Evolutionary conservation across 2,329 filamentous ascomycete species (phyloP).

Genomic region (Diaporthe citriasiana): DNA sequence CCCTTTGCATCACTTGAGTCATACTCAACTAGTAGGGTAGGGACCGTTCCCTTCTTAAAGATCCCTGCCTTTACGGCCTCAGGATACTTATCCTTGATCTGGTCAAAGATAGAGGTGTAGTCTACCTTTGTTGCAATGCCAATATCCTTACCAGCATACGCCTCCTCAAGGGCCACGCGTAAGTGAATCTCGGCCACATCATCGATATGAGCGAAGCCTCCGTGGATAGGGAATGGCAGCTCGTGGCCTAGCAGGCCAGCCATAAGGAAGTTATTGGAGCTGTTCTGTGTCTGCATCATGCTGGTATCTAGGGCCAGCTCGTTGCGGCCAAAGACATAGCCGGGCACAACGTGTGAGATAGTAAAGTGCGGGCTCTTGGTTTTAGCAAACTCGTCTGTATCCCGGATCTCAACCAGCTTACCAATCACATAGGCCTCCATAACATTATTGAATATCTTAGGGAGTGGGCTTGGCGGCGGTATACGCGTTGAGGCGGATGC

Average conservation of each 20-base stretch:
- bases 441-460: slow-evolving; percentile 41
- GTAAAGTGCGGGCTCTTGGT: slow-evolving; percentile 46
- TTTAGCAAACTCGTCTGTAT: slow-evolving; percentile 46
- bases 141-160: slow-evolving; percentile 41
- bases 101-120: slow-evolving; percentile 44
- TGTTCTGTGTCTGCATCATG: slow-evolving; percentile 47
- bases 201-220: slow-evolving; percentile 44
- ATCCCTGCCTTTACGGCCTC: slow-evolving; percentile 46
- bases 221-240: slow-evolving; percentile 41
- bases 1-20: slow-evolving; percentile 37
- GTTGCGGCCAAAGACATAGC: slow-evolving; percentile 49
- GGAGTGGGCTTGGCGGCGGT: slow-evolving; percentile 44
- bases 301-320: slow-evolving; percentile 46
- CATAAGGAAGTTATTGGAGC: slow-evolving; percentile 49
- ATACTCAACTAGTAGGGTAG: slow-evolving; percentile 36
- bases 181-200: slow-evolving; percentile 47
- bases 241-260: slow-evolving; percentile 44
- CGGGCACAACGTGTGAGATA: slow-evolving; percentile 48
- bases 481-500: slow-evolving; percentile 44
- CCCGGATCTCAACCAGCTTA: slow-evolving; percentile 46
- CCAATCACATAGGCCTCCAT: slow-evolving; percentile 44
- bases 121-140: slow-evolving; percentile 45
- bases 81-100: slow-evolving; percentile 46
- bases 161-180: slow-evolving; percentile 44
- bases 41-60: slow-evolving; percentile 45